Base-by-base conservation (phyloP, 2,329 filamentous ascomycete genomes). In the Cercospora canescens region DNA sequence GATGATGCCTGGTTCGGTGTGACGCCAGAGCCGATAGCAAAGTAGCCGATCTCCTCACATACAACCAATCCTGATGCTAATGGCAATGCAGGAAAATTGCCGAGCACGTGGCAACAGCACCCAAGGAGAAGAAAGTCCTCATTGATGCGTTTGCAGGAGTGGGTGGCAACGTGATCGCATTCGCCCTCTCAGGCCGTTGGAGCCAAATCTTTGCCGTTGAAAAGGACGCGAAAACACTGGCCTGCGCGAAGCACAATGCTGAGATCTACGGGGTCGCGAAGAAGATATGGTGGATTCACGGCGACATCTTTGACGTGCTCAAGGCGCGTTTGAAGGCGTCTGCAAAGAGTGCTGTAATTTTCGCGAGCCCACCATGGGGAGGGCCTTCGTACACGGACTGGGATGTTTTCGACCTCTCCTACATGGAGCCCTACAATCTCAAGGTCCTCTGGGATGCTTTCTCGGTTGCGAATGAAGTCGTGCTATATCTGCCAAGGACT, bases 1-100 rank as follows among this genome's bases (percentile, higher is more conserved):
- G 89, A 96, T 77, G 90, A 94, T 80, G 91, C 93, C 62, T 99
- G 95, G 95, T 99, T 95, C 77, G 95, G 94, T 63, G 94, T 98
- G 7, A 99, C 96, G 0, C 94, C 95, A 14, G 94, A 99, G 78
- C 91, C 92, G 4, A 88, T 99, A 30, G 95, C 95, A 67, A 88
- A 85, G 92, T 95, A 82, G 74, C 84, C 81, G n/a, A 56, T 41
- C 18, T 32, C 14, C 11, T 18, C 7, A 14, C n/a, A 28, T 34
- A n/a, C 8, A 18, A 18, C 1, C 35, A 12, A 18, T 16, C 14
- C 7, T 45, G 26, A 14, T 12, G 14, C 60, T 56, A 30, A 56
- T 18, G 14, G 8, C 4, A 68, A 90, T 86, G 63, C 85, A 90
- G 91, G 66, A 88, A 90, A 80, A 92, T 96, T 61, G 92, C 94